Evolutionary conservation across 306 rosid genomes (phyloP).

Genomic region (Astragalus glycyphyllos): DNA sequence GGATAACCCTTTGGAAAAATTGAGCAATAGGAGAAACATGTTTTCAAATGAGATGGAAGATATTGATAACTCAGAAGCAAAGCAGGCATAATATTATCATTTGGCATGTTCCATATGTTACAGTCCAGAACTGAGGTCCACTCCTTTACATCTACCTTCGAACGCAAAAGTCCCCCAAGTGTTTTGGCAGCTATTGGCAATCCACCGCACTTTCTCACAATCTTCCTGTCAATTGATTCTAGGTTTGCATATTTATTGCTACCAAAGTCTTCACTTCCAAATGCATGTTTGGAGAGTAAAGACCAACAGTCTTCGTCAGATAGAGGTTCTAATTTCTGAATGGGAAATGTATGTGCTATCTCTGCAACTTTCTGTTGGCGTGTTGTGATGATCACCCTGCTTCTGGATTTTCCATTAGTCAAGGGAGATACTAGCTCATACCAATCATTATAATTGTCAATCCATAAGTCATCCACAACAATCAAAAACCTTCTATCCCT

Average conservation of each 20-base stretch:
- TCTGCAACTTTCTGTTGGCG: constrained; percentile 47
- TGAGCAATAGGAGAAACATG: constrained; percentile 22
- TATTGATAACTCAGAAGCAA: constrained; percentile 13
- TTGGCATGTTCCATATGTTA: constrained; percentile 23
- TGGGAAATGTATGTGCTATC: constrained; percentile 45
- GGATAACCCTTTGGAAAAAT: not conserved
- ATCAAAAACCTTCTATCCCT: not conserved
- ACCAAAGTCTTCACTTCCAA: constrained; percentile 3
- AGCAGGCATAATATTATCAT: constrained; percentile 12
- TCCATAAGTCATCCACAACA: constrained; percentile 10
- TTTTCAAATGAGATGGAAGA: constrained; percentile 17
- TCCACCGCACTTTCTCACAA: constrained; percentile 52
- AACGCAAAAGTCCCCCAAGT: constrained; percentile 49
- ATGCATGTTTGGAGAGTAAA: constrained; percentile 48
- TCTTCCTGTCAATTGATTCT: constrained; percentile 45
- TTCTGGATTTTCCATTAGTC: not conserved
- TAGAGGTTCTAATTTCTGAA: constrained; percentile 38
- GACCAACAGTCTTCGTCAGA: constrained; percentile 49
- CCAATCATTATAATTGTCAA: constrained; percentile 3
- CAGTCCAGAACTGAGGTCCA: constrained; percentile 43
- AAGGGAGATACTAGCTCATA: not conserved
- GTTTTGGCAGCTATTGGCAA: constrained; percentile 57
- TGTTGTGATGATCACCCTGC: not conserved
- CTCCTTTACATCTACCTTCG: constrained; percentile 36
- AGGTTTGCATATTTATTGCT: constrained; percentile 2